Evolutionary conservation across 805 yeast genomes (phyloP).

Genomic region (Ogataea pilisensis): DNA sequence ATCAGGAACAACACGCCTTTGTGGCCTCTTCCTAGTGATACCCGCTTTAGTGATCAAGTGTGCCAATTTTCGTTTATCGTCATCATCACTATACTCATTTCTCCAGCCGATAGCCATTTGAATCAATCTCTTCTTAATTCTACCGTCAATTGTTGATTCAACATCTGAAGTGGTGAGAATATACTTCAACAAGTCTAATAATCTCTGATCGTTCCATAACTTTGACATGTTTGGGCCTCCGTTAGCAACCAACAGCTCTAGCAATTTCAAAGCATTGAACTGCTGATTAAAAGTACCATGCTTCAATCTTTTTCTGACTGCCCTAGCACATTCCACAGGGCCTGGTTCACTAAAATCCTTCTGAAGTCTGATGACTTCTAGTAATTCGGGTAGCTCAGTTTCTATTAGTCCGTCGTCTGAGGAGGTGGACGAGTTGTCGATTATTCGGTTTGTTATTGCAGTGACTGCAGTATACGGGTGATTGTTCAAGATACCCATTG

Average conservation of each 20-base stretch:
- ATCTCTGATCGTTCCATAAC: conserved; percentile 63
- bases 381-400: conserved; percentile 49
- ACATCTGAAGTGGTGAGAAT: conserved; percentile 35
- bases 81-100: conserved; percentile 45
- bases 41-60: conserved; percentile 38
- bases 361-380: conserved; percentile 47
- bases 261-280: conserved; percentile 53
- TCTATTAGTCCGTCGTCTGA: conserved; percentile 38
- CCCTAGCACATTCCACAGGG: conserved; percentile 81
- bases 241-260: conserved; percentile 59
- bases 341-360: conserved; percentile 30
- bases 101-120: conserved; percentile 66
- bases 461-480: conserved; percentile 72
- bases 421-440: conserved; percentile 37
- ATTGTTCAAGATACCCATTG: conserved; percentile 52
- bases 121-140: conserved; percentile 45
- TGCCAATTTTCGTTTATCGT: conserved; percentile 47
- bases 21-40: conserved; percentile 3
- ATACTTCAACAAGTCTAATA: conserved; percentile 59
- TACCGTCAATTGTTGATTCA: conserved; percentile 29
- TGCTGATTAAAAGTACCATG: conserved; percentile 72
- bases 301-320: conserved; percentile 82
- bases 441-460: conserved; percentile 52
- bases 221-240: conserved; percentile 39
- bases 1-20: conserved; percentile 27